These are phyloP conservation scores for Diaporthe citriasiana DNA, from an alignment of 2,329 filamentous ascomycete species.

Conservation along the genomic window DNA sequence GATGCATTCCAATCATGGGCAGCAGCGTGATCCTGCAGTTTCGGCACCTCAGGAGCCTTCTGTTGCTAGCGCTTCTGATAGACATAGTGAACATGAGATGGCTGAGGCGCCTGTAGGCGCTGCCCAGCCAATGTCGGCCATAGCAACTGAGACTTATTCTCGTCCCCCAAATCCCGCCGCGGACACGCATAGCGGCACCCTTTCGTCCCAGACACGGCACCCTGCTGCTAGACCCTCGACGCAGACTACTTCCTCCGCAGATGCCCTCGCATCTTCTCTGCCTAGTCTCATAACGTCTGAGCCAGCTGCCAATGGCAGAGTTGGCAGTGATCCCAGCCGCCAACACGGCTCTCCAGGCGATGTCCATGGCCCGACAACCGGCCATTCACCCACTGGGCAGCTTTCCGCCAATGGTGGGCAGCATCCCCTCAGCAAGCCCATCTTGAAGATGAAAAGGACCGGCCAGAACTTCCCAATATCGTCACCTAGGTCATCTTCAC, in stretches of 20 bases:
- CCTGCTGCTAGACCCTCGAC: not conserved
- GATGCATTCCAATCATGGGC: not conserved
- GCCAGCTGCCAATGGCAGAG: slow-evolving; percentile 10
- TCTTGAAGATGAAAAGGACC: slow-evolving; percentile 41
- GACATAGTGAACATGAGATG: not conserved
- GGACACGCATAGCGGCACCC: not conserved
- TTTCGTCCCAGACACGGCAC: not conserved
- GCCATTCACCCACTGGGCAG: not conserved
- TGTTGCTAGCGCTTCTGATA: not conserved
- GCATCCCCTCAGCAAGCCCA: slow-evolving; percentile 11
- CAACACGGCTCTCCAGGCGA: not conserved
- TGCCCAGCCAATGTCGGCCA: not conserved
- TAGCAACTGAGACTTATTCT: not conserved
- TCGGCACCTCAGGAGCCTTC: not conserved
- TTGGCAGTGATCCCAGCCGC: not conserved
- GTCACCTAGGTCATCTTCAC: slow-evolving; percentile 5
- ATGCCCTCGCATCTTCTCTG: not conserved
- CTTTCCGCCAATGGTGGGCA: not conserved
- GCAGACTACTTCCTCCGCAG: not conserved
- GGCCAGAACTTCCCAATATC: slow-evolving; percentile 40
- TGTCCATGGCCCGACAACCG: not conserved
- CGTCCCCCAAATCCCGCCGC: not conserved
- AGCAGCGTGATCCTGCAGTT: not conserved
- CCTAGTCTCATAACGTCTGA: slow-evolving; percentile 6
- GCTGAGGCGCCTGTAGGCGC: slow-evolving; percentile 1